These are phyloP conservation scores for Fonsecaea monophora DNA, from an alignment of 2,329 filamentous ascomycete species.

Conservation along the genomic window DNA sequence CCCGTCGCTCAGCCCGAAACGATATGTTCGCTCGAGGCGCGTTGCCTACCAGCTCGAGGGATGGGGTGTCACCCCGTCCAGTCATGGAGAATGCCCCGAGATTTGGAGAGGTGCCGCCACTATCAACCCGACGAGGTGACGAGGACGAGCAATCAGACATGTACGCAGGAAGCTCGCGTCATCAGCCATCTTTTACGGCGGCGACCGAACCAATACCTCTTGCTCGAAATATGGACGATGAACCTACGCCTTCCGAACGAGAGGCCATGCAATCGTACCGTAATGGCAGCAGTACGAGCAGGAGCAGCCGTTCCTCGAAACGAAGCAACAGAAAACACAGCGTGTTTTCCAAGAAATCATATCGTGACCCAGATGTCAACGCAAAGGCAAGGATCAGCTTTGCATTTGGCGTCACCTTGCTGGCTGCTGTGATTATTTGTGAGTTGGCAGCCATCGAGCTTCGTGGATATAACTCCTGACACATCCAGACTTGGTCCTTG, in stretches of 20 bases:
- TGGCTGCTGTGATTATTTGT: conserved; percentile 70
- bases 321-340: conserved; percentile 9
- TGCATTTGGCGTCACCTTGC: conserved; percentile 69
- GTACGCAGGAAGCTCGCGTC: conserved; percentile 21
- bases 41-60: conserved; percentile 34
- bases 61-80: conserved; percentile 39
- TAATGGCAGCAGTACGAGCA: conserved; percentile 21
- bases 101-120: conserved; percentile 21
- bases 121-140: conserved; percentile 16
- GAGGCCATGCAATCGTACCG: conserved; percentile 15
- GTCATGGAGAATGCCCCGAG: conserved; percentile 39
- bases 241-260: conserved; percentile 12
- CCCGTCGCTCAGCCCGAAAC: conserved; percentile 26
- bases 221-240: conserved; percentile 20
- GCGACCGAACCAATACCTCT: neutral
- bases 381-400: conserved; percentile 60
- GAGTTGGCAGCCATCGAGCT: conserved; percentile 49
- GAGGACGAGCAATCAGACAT: conserved; percentile 30
- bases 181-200: neutral
- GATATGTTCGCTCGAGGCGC: conserved; percentile 25
- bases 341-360: conserved; percentile 59
- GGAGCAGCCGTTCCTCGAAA: conserved; percentile 19
- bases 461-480: conserved; percentile 19
- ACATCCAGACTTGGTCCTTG: conserved; percentile 71
- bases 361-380: conserved; percentile 45